Base-by-base conservation (phyloP, 2,329 filamentous ascomycete species). In the Claviceps citrina region DNA sequence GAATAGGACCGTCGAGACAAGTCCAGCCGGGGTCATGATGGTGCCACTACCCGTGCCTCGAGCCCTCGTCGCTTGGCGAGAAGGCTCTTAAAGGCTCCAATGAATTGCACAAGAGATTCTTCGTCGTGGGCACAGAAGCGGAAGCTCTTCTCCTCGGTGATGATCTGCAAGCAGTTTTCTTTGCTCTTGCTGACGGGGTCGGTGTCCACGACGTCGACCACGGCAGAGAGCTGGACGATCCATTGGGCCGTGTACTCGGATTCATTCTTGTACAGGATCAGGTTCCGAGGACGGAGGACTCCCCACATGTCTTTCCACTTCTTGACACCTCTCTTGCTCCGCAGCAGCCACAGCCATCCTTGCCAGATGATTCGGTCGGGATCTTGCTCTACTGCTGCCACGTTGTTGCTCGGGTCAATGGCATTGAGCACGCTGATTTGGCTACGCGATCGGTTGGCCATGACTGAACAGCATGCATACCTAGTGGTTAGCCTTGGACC, bases 221-320 rank as follows among this genome's bases (percentile, higher is more conserved):
- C 78, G 40, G 70, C 76, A 7, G 75, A 67, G 51, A 96, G 75
- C 4, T 82, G 76, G 26, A 95, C 66, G 50, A 98, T 82, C 50
- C 86, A 79, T 45, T 82, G 70, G 1, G 87, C 84, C 10, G 82
- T 80, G 58, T 96, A 96, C 62, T 98, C 91, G 47, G 78, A 69
- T 46, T 93, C 84, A 54, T 93, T 81, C 60, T 95, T 95, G 68
- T 98, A 98, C 20, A 96, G 72, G 13, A 85, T 82, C 25, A 98
- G 66, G 46, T 83, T 86, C 38, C 81, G 78, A 1, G 84, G 81
- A 25, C 91, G 82, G 38, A 98, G 70, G 0, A 96, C 91, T 10
- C 81, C 82, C 91, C 91, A 96, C 43, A 86, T 71, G 51, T 85
- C 81, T 66, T 94, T 95, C 91, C 91, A 98, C 53, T 93, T 83